Evolutionary conservation across 306 rosid genomes (phyloP).

Genomic region (Biancaea sappan): DNA sequence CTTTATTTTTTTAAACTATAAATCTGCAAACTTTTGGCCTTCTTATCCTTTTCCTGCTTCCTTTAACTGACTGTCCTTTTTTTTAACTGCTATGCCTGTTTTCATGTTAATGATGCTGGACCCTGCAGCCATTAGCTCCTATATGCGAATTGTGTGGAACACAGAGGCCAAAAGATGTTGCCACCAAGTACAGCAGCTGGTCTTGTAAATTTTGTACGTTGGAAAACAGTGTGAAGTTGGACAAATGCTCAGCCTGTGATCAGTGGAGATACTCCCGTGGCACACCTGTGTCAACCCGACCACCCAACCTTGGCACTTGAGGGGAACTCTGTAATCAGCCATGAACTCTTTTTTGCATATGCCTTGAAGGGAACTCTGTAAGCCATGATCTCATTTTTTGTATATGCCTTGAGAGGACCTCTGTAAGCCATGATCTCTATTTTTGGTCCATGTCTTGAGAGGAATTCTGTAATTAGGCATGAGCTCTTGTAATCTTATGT

Average conservation of each 20-base stretch:
- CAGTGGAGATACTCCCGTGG: slow-evolving; percentile 84
- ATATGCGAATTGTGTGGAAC: slow-evolving; percentile 73
- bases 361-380: background rate
- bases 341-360: background rate
- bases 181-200: slow-evolving; percentile 59
- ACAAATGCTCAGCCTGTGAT: slow-evolving; percentile 67
- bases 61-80: background rate
- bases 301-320: slow-evolving; percentile 29
- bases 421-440: background rate
- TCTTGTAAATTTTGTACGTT: slow-evolving; percentile 67
- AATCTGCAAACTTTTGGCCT: background rate
- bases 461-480: background rate
- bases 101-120: slow-evolving; percentile 41
- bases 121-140: slow-evolving; percentile 71
- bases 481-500: background rate
- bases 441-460: background rate
- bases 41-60: background rate
- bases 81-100: background rate
- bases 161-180: slow-evolving; percentile 62
- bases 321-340: background rate
- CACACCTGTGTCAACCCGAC: slow-evolving; percentile 39
- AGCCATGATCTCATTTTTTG: background rate
- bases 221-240: slow-evolving; percentile 59
- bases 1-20: background rate
- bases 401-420: background rate